A percentile compares a stretch with the other conserved stretches of the same genome.
Evolutionary conservation across 1,284 basidiomycete genomes (phyloP).

Genomic region (Fereydounia khargensis): DNA sequence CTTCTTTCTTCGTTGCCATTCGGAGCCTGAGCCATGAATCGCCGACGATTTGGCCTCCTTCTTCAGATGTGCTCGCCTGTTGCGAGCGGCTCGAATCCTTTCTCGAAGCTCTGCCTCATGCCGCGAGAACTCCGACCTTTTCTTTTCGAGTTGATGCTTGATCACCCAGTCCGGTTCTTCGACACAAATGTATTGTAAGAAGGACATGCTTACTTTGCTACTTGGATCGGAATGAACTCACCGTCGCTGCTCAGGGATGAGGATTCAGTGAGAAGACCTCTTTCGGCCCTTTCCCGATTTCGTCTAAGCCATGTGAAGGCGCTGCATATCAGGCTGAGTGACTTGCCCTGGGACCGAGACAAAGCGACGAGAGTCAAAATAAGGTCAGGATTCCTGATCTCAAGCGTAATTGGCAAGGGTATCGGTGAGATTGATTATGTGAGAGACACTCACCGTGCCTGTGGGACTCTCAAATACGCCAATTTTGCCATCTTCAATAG

Average conservation of each 20-base stretch:
- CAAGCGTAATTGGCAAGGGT: slow-evolving; percentile 56
- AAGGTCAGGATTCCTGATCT: no score
- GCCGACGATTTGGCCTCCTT: slow-evolving; percentile 5
- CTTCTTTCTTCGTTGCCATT: neutral
- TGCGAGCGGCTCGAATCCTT: slow-evolving; percentile 39
- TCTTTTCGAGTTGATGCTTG: slow-evolving; percentile 55
- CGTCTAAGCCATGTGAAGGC: slow-evolving; percentile 57
- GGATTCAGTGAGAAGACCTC: no score
- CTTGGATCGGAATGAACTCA: no score
- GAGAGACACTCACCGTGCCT: no score
- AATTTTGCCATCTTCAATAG: slow-evolving; percentile 72
- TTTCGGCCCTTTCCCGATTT: slow-evolving; percentile 35
- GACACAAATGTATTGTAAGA: no score
- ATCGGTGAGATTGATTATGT: slow-evolving; percentile 30
- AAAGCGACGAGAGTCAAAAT: slow-evolving; percentile 4
- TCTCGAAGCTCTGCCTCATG: slow-evolving; percentile 54
- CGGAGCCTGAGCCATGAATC: no score
- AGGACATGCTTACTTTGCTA: no score
- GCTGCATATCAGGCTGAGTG: slow-evolving; percentile 59
- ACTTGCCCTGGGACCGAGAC: no score
- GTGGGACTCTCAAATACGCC: slow-evolving; percentile 66
- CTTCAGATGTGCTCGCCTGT: slow-evolving; percentile 28
- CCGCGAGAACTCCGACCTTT: slow-evolving; percentile 37
- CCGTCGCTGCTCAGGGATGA: no score
- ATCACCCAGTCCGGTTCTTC: slow-evolving; percentile 59